Conservation (phyloP, 768 basidiomycete genomes). For the Collybia mongolica region DNA sequence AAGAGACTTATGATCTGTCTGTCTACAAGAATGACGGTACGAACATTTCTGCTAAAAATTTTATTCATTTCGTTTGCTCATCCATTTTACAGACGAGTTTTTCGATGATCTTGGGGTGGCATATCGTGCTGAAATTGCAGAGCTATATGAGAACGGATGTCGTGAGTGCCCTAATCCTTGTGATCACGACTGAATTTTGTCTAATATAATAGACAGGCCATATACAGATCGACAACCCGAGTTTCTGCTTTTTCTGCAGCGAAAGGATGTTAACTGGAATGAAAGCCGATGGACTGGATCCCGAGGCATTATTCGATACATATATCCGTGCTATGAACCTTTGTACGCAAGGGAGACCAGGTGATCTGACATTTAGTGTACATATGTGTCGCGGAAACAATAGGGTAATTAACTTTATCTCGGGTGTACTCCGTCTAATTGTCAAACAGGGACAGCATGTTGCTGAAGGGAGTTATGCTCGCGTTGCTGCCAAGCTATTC, state of each 20-base stretch:
- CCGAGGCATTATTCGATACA: constrained; percentile 57
- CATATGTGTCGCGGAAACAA: constrained; percentile 58
- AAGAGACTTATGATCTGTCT: constrained; percentile 47
- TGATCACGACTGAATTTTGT: too few species aligned
- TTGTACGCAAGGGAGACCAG: constrained; percentile 49
- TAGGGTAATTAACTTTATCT: constrained; percentile 27
- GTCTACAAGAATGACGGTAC: constrained; percentile 59
- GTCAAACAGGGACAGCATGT: constrained; percentile 32
- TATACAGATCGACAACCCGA: constrained; percentile 49
- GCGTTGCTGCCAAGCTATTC: constrained; percentile 54
- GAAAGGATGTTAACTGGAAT: constrained; percentile 51
- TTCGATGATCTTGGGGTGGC: constrained; percentile 44
- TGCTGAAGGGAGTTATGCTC: constrained; percentile 55
- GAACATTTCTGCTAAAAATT: constrained; percentile 2
- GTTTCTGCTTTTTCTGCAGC: constrained; percentile 62
- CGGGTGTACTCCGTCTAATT: not conserved
- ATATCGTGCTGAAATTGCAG: constrained; percentile 44
- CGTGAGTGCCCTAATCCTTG: constrained; percentile 28
- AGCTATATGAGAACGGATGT: constrained; percentile 43
- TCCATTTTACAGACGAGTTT: constrained; percentile 38
- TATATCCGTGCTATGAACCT: constrained; percentile 63
- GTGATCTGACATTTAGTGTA: constrained; percentile 49
- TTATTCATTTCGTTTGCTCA: not conserved
- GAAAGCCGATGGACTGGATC: constrained; percentile 56
- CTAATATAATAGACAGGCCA: constrained; percentile 26